These are phyloP conservation scores for Chlorella ohadii DNA, from an alignment of 139 green algal genomes.

Conservation along the genomic window DNA sequence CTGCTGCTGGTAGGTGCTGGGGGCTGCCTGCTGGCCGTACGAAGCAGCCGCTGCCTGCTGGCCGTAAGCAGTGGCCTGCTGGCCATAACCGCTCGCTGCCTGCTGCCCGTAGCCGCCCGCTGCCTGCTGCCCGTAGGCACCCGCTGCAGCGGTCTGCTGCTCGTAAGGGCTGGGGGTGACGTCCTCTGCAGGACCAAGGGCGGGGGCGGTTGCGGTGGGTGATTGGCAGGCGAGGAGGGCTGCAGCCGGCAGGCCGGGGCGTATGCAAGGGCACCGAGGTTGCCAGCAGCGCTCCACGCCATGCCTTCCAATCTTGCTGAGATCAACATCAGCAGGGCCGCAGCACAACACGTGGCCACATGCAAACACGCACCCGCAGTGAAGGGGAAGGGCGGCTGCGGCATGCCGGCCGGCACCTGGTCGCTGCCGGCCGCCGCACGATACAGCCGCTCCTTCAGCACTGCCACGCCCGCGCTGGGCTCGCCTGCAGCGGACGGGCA, in stretches of 20 bases:
- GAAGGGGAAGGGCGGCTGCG: slow-evolving; percentile 78
- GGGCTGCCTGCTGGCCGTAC: background rate
- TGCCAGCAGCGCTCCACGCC: too few relatives aligned
- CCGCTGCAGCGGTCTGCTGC: background rate
- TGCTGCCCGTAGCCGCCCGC: background rate
- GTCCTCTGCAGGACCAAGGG: background rate
- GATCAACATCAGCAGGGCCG: too few relatives aligned
- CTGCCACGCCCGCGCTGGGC: slow-evolving; percentile 63
- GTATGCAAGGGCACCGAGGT: too few relatives aligned
- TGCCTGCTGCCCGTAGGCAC: background rate
- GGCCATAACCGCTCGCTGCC: background rate
- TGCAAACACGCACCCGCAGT: slow-evolving; percentile 59
- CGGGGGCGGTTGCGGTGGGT: background rate
- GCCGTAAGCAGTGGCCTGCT: background rate
- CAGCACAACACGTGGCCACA: slow-evolving; percentile 4
- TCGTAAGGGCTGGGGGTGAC: background rate
- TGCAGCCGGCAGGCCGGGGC: background rate
- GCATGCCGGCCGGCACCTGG: slow-evolving; percentile 40
- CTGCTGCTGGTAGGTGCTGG: background rate
- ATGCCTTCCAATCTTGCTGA: too few relatives aligned
- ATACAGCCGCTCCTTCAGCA: slow-evolving; percentile 91
- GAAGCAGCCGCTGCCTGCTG: too few relatives aligned
- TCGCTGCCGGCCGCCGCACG: slow-evolving; percentile 38
- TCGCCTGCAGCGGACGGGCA: slow-evolving; percentile 47
- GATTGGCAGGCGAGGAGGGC: background rate